Evolutionary conservation across 495 filamentous ascomycete species (phyloP).

Genomic region (Bacidia rubella): DNA sequence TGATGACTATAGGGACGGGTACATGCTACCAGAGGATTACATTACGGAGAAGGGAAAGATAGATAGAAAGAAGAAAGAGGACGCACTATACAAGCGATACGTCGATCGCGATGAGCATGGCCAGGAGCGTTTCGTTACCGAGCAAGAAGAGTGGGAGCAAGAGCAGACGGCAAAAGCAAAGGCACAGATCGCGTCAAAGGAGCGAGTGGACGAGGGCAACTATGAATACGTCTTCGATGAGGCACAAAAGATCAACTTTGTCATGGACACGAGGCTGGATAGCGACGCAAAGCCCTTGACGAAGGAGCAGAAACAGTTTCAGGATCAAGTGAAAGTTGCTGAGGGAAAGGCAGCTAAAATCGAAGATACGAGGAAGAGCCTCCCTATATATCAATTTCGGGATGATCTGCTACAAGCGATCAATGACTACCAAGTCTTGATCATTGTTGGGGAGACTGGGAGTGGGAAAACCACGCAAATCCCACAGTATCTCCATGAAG

Average conservation of each 20-base stretch:
- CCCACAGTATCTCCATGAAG: slow-evolving; percentile 73
- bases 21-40: slow-evolving; percentile 87
- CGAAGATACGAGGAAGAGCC: slow-evolving; percentile 77
- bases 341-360: slow-evolving; percentile 77
- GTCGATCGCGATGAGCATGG: slow-evolving; percentile 80
- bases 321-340: slow-evolving; percentile 69
- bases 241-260: slow-evolving; percentile 74
- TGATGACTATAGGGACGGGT: slow-evolving; percentile 87
- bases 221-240: slow-evolving; percentile 95
- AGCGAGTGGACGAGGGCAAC: slow-evolving; percentile 69
- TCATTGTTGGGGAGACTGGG: slow-evolving; percentile 82
- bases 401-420: slow-evolving; percentile 62
- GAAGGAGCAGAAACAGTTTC: slow-evolving; percentile 63
- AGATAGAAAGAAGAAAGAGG: slow-evolving; percentile 77
- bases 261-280: slow-evolving; percentile 56
- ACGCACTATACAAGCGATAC: slow-evolving; percentile 80
- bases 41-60: slow-evolving; percentile 88
- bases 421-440: slow-evolving; percentile 64
- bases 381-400: slow-evolving; percentile 80
- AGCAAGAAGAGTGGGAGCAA: slow-evolving; percentile 91
- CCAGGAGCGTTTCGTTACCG: slow-evolving; percentile 80
- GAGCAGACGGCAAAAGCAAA: slow-evolving; percentile 86
- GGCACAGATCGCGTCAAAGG: slow-evolving; percentile 62
- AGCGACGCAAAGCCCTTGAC: slow-evolving; percentile 56
- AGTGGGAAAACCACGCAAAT: slow-evolving; percentile 86